phyloP scores from a whole-genome alignment of 2,329 filamentous ascomycete species.

The Botrytis byssoidea region DNA sequence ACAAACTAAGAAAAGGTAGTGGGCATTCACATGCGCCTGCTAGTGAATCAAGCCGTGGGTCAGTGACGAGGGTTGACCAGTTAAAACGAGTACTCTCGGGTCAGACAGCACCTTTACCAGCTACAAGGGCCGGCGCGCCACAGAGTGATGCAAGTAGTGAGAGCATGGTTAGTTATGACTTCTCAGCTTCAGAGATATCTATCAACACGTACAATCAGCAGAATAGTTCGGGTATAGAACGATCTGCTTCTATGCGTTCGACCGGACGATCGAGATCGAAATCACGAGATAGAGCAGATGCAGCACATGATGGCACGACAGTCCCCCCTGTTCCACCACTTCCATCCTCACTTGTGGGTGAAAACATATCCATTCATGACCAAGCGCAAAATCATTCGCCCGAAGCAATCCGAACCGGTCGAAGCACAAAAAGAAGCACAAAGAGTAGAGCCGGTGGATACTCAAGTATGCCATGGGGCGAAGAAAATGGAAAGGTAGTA shows the following conservation, averaged over 20 bases:
- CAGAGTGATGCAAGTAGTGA: conserved; percentile 59
- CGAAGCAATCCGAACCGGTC: conserved; percentile 27
- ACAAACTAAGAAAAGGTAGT: conserved; percentile 54
- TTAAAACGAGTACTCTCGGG: conserved; percentile 61
- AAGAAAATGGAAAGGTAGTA: conserved; percentile 25
- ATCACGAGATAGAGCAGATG: conserved; percentile 34
- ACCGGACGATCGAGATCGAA: conserved; percentile 35
- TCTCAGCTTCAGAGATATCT: conserved; percentile 64
- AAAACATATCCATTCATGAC: conserved; percentile 30
- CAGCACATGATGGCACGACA: conserved; percentile 29
- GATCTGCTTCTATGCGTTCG: conserved; percentile 33
- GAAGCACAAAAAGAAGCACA: conserved; percentile 24
- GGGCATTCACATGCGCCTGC: conserved; percentile 47
- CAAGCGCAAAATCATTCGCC: conserved; percentile 27
- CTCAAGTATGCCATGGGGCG: conserved; percentile 31
- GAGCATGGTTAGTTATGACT: conserved; percentile 70
- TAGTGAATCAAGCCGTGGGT: conserved; percentile 47
- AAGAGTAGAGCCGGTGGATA: conserved; percentile 28
- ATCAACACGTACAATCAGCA: conserved; percentile 45
- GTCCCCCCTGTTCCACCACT: conserved; percentile 38
- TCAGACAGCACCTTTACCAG: conserved; percentile 43
- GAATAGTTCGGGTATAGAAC: conserved; percentile 26
- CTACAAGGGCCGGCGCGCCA: conserved; percentile 41
- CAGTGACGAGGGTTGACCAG: conserved; percentile 61
- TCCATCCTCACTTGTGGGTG: conserved; percentile 31